Evolutionary conservation across 2,329 filamentous ascomycete species (phyloP).

Genomic region (Fusarium metavorans): DNA sequence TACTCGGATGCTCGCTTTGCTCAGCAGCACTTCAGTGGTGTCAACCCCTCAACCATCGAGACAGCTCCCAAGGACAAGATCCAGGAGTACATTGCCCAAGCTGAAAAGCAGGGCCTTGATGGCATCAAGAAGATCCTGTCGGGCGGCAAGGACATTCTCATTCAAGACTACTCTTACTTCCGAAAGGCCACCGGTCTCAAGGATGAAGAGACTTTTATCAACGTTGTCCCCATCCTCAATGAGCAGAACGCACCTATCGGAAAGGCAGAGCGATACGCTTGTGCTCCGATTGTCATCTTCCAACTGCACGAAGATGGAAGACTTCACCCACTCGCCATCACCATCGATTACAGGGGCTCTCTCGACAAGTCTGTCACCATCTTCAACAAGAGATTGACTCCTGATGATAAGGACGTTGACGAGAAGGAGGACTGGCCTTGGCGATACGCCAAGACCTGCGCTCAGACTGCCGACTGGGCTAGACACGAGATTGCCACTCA

Average conservation of each 20-base stretch:
- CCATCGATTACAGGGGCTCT: conserved; percentile 23
- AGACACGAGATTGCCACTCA: conserved; percentile 30
- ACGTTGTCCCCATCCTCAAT: background rate
- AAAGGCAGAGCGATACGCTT: conserved; percentile 10
- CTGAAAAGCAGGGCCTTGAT: conserved; percentile 23
- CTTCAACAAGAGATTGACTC: conserved; percentile 24
- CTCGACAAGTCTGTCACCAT: conserved; percentile 24
- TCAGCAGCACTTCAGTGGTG: conserved; percentile 25
- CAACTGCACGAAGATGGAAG: conserved; percentile 26
- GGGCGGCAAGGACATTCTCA: conserved; percentile 21
- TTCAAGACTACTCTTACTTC: conserved; percentile 34
- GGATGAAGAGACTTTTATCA: conserved; percentile 8
- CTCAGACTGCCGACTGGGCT: conserved; percentile 32
- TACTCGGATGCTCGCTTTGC: conserved; percentile 32
- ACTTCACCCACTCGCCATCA: conserved; percentile 32
- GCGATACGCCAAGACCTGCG: conserved; percentile 35
- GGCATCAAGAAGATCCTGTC: conserved; percentile 16
- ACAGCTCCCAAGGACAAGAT: background rate
- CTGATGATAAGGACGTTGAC: conserved; percentile 12
- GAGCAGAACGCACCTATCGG: background rate
- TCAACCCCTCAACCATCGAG: conserved; percentile 26
- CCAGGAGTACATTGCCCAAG: conserved; percentile 17
- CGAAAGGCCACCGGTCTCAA: conserved; percentile 24
- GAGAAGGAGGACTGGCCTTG: conserved; percentile 35
- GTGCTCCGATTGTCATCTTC: conserved; percentile 24